These are phyloP conservation scores for Funneliformis mosseae DNA, from an alignment of 192 early-diverging fungal genomes.

Conservation along the genomic window DNA sequence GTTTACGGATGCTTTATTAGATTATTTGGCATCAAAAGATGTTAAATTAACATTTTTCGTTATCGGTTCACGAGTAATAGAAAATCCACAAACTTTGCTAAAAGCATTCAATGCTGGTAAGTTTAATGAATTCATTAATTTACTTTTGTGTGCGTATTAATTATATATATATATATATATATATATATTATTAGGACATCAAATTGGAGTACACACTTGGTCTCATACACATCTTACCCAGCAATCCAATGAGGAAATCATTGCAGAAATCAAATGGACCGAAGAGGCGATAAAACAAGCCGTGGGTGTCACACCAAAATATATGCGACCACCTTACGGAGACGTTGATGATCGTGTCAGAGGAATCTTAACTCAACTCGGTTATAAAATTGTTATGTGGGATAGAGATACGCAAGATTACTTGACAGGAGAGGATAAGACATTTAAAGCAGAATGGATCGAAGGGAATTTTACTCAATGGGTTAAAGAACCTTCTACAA, in stretches of 20 bases:
- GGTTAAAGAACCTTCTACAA: slow-evolving; percentile 25
- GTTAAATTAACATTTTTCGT: slow-evolving; percentile 66
- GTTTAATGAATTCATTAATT: slow-evolving; percentile 35
- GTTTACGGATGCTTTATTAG: slow-evolving; percentile 49
- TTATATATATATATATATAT: neutral
- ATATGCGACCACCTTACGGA: slow-evolving; percentile 67
- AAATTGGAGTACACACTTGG: slow-evolving; percentile 68
- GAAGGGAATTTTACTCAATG: slow-evolving; percentile 26
- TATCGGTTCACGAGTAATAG: slow-evolving; percentile 60
- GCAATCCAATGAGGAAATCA: slow-evolving; percentile 47
- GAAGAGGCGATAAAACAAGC: slow-evolving; percentile 56
- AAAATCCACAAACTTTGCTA: slow-evolving; percentile 40
- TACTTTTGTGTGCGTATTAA: slow-evolving; percentile 10
- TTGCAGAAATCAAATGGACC: slow-evolving; percentile 61
- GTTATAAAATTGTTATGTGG: slow-evolving; percentile 41
- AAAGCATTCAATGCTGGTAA: slow-evolving; percentile 29
- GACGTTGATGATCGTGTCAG: slow-evolving; percentile 77
- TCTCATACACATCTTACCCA: slow-evolving; percentile 55
- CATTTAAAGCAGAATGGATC: neutral
- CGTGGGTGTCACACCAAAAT: slow-evolving; percentile 58
- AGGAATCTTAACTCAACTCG: slow-evolving; percentile 61
- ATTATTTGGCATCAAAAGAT: slow-evolving; percentile 47
- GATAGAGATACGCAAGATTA: slow-evolving; percentile 40
- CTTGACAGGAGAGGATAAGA: neutral
- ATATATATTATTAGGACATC: slow-evolving; percentile 47